These are phyloP conservation scores for Hypseocharis bilobata DNA, from an alignment of 441 rosid species.

Conservation along the genomic window DNA sequence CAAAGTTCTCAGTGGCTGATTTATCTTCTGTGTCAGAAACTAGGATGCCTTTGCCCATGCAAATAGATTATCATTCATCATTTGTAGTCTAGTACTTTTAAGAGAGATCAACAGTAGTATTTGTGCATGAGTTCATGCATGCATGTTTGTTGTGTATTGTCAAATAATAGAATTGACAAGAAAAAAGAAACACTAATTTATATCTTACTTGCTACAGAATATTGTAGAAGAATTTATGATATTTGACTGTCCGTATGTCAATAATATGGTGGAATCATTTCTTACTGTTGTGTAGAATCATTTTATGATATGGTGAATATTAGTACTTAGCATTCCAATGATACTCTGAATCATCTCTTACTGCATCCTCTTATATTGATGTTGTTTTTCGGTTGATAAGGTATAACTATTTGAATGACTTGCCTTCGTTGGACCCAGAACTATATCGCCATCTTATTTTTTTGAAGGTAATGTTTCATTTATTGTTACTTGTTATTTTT, in stretches of 20 bases:
- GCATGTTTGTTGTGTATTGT: neutral
- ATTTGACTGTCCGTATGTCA: too few relatives aligned
- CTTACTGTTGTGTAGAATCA: neutral
- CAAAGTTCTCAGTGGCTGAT: too few relatives aligned
- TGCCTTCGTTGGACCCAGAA: slow-evolving; percentile 96
- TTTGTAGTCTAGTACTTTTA: neutral
- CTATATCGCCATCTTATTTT: slow-evolving; percentile 91
- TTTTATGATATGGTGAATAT: neutral
- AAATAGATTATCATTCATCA: slow-evolving; percentile 4
- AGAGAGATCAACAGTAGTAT: too few relatives aligned
- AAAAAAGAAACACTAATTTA: neutral
- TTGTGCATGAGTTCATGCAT: too few relatives aligned
- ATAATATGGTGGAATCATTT: too few relatives aligned
- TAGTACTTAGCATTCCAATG: neutral
- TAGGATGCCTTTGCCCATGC: neutral
- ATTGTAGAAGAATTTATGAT: too few relatives aligned
- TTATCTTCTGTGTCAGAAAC: neutral
- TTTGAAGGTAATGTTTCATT: slow-evolving; percentile 62
- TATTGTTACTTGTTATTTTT: too few relatives aligned
- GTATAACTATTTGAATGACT: slow-evolving; percentile 84
- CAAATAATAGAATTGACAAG: neutral
- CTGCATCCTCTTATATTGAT: neutral
- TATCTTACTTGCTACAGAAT: neutral
- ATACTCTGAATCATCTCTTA: neutral
- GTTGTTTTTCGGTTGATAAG: slow-evolving; percentile 36